phyloP scores from a whole-genome alignment of 2,329 filamentous ascomycete species.

The Epichloe brachyelytri region DNA sequence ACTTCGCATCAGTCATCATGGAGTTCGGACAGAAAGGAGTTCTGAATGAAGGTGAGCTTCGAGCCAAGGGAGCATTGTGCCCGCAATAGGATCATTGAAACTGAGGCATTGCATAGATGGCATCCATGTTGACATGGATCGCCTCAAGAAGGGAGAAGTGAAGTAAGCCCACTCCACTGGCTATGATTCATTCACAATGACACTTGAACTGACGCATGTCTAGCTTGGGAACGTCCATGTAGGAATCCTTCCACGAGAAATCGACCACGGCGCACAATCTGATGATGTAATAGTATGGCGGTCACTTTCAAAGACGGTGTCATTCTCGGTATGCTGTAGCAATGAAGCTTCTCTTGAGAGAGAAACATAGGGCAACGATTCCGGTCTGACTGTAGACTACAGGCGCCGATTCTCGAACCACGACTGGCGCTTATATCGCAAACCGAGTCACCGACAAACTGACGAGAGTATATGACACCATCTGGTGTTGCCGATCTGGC shows the following conservation, averaged over 20 bases:
- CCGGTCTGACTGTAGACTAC: constrained; percentile 8
- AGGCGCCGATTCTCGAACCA: constrained; percentile 94
- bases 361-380: not conserved
- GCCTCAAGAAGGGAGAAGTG: constrained; percentile 96
- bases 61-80: not conserved
- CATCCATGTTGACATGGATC: constrained; percentile 98
- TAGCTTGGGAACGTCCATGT: constrained; percentile 94
- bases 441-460: constrained; percentile 99
- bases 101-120: constrained; percentile 55
- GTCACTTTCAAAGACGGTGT: constrained; percentile 98
- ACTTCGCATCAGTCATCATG: constrained; percentile 26
- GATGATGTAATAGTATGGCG: constrained; percentile 60
- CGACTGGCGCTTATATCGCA: constrained; percentile 94
- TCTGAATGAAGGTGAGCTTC: constrained; percentile 46
- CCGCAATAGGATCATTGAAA: not conserved
- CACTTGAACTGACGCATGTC: constrained; percentile 18
- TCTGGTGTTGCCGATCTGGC: constrained; percentile 98
- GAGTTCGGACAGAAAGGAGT: constrained; percentile 50
- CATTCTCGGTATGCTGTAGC: constrained; percentile 55
- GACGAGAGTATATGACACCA: constrained; percentile 95
- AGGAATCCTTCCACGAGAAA: constrained; percentile 25
- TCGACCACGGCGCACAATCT: constrained; percentile 14
- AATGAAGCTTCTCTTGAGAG: not conserved
- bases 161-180: constrained; percentile 51
- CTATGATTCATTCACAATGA: not conserved